These are phyloP conservation scores for Mucor racemosus DNA, from an alignment of 371 early-diverging fungal genomes.

Conservation along the genomic window DNA sequence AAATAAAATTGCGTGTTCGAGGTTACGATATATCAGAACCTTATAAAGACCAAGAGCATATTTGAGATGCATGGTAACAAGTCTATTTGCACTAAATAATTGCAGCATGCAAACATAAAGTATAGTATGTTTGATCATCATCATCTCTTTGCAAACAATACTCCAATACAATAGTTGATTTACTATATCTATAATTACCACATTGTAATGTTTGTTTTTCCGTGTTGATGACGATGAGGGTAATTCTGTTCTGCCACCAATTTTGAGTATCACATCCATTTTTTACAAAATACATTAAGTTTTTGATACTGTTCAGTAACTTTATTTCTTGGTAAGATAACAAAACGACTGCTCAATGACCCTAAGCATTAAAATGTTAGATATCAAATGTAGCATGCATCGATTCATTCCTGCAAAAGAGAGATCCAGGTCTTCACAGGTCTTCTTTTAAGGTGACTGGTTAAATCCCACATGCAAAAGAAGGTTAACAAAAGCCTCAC, in stretches of 20 bases:
- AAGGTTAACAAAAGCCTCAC: constrained; percentile 1
- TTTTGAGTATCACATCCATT: too few relatives aligned
- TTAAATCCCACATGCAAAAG: constrained; percentile 1
- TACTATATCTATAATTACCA: constrained; percentile 6
- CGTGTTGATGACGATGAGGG: background rate
- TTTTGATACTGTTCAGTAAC: too few relatives aligned
- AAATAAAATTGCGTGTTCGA: too few relatives aligned
- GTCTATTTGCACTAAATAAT: background rate
- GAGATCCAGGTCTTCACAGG: background rate
- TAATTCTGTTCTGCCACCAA: background rate
- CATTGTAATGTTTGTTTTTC: constrained; percentile 2
- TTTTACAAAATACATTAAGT: too few relatives aligned
- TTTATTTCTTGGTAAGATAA: too few relatives aligned
- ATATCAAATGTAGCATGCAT: background rate
- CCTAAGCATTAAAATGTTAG: too few relatives aligned
- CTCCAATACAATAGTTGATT: background rate
- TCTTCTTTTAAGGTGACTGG: constrained; percentile 24
- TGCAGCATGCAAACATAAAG: background rate
- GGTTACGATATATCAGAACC: too few relatives aligned
- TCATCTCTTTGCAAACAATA: background rate
- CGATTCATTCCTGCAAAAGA: background rate
- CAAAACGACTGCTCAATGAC: too few relatives aligned
- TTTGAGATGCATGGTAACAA: background rate
- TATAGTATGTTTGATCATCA: background rate
- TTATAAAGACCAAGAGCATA: background rate